Percentiles rank a stretch among this genome's conserved stretches.
Conservation (phyloP, 495 filamentous ascomycete genomes). For the Podospora didyma region DNA sequence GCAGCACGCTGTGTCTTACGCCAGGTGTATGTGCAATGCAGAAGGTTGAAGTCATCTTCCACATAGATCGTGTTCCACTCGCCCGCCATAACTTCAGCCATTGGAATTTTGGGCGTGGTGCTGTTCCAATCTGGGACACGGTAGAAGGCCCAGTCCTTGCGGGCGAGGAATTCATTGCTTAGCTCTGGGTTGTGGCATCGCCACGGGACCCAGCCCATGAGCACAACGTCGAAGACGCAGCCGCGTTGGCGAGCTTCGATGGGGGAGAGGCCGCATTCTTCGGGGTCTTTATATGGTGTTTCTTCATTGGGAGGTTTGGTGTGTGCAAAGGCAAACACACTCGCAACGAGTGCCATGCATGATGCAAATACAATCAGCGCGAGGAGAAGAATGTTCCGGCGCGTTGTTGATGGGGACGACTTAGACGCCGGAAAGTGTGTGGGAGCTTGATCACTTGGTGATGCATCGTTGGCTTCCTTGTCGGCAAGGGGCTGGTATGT, state of each 20-base stretch:
- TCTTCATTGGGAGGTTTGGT: neutral
- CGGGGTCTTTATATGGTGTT: neutral
- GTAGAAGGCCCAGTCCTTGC: neutral
- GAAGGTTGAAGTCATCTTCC: neutral
- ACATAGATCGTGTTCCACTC: slow-evolving; percentile 6
- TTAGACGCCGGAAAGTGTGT: too few relatives aligned
- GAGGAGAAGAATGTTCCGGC: neutral
- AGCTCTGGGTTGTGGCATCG: slow-evolving; percentile 1
- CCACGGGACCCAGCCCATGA: slow-evolving; percentile 5
- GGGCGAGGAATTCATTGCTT: neutral
- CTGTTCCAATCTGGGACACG: neutral
- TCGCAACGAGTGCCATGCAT: neutral
- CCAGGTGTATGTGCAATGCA: slow-evolving; percentile 2
- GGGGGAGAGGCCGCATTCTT: slow-evolving; percentile 1
- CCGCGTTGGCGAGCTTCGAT: neutral
- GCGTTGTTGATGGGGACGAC: neutral
- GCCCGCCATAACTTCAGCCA: neutral
- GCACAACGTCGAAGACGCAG: slow-evolving; percentile 3
- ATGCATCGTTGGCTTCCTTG: too few relatives aligned
- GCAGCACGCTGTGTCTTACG: slow-evolving; percentile 1
- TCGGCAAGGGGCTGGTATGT: too few relatives aligned
- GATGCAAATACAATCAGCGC: neutral
- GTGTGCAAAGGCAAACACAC: neutral
- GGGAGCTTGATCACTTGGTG: too few relatives aligned
- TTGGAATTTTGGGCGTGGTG: neutral